Base-by-base conservation (phyloP, 495 filamentous ascomycete species). In the Extremus antarcticus region DNA sequence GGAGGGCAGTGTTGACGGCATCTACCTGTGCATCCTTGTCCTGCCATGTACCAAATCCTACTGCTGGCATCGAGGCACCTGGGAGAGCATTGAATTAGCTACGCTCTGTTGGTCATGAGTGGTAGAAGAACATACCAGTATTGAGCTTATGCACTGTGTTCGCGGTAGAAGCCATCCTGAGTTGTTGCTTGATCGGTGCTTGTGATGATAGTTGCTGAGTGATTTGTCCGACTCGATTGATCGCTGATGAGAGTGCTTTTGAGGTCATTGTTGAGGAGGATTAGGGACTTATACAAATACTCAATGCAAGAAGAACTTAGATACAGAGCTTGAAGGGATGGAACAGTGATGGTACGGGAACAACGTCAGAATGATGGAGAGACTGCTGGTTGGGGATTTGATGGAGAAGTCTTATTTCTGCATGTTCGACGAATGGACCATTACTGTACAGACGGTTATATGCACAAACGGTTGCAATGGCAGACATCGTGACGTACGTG, bases 21-120 rank as follows among this genome's bases (percentile, higher is more conserved):
- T 21, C 29, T 47, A 66, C 65, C 43, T 70, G 65, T 23, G 61
- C 61, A 11, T 66, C 65, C 17, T 54, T 54, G 54, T 72, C 70
- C 47, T 70, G 70, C 70, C 76, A 79, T 21, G 76, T 79, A n/a
- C 77, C 76, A 23, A 78, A 71, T 23, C 76, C 76, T 15, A 79
- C 43, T 1, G 64, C 58, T 10, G 76, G 76, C 54, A 79, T 76
- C 50, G 54, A 23, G 7, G 65, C 64, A 13, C 69, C 68, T 13
- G 65, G 29, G 4, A 35, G 29, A 4, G 29, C 29, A 35, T 13
- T 7, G 13, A 7, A 13, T 35, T 13, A 35, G 29, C 29, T 35
- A 7, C 13, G 29, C 7, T 4, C 4, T 35, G 4, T 35, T 13
- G 7, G 29, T 35, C 13, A 7, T 4, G 13, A 13, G 29, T 13